Percentiles rank a stretch among this genome's conserved stretches.
phyloP scores from a whole-genome alignment of 139 green algal genomes.

The Asterochloris erici region DNA sequence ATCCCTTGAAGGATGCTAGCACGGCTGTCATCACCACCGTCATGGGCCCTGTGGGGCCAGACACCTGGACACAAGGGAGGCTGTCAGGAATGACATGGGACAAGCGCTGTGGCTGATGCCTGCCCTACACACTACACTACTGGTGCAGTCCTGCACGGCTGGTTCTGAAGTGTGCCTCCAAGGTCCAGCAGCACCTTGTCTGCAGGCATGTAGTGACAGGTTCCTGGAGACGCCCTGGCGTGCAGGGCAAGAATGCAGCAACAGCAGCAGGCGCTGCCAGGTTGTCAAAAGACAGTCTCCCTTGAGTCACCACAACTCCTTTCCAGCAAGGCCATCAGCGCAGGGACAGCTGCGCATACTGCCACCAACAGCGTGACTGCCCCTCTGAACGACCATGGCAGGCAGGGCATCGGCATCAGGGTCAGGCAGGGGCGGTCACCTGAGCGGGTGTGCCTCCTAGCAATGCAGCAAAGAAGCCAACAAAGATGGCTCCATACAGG shows the following conservation, averaged over 20 bases:
- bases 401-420: background rate
- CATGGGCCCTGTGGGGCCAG: conserved; percentile 29
- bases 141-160: background rate
- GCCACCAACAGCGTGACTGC: background rate
- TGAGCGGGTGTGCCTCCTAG: conserved; percentile 9
- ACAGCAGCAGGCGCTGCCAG: background rate
- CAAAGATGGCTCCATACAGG: conserved; percentile 29
- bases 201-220: background rate
- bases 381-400: background rate
- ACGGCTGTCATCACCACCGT: conserved; percentile 23
- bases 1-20: conserved; percentile 7
- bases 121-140: background rate
- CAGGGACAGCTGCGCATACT: background rate
- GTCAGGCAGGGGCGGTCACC: background rate
- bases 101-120: background rate
- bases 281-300: background rate
- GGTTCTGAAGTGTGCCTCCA: background rate
- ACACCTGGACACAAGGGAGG: conserved; percentile 11
- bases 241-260: background rate
- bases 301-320: background rate
- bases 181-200: background rate
- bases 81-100: background rate
- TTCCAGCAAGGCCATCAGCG: too few species aligned
- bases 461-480: conserved; percentile 31
- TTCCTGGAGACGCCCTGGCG: background rate